These are phyloP conservation scores for Acanthamoeba triangularis DNA, from an alignment of 208 protist species.

Conservation along the genomic window DNA sequence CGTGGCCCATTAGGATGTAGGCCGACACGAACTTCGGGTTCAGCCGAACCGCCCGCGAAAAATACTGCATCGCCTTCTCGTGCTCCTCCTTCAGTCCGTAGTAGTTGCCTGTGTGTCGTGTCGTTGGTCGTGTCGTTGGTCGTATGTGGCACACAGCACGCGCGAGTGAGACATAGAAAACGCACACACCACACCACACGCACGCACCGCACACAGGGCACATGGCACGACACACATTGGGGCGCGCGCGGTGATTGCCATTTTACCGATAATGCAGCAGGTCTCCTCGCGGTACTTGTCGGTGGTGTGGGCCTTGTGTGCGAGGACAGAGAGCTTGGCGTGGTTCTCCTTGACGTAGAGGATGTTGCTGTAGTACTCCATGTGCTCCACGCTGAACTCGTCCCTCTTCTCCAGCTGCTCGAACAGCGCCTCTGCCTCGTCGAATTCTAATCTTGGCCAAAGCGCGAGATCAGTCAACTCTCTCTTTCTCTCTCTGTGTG, in stretches of 20 bases:
- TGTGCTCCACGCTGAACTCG: constrained; percentile 95
- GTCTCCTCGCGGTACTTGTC: constrained; percentile 97
- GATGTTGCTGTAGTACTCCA: constrained; percentile 98
- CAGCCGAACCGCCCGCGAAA: constrained; percentile 89
- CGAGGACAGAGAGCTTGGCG: constrained; percentile 94
- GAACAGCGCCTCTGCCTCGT: constrained; percentile 93
- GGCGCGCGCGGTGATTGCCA: too few species aligned
- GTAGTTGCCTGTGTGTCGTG: constrained; percentile 96
- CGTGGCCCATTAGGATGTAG: constrained; percentile 98
- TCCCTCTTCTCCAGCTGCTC: constrained; percentile 92
- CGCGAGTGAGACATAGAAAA: background rate
- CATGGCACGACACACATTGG: background rate
- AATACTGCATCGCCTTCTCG: constrained; percentile 97
- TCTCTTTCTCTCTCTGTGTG: too few species aligned
- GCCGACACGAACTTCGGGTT: constrained; percentile 94
- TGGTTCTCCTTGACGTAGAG: constrained; percentile 97
- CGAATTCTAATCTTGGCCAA: constrained; percentile 88
- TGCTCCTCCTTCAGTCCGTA: constrained; percentile 97
- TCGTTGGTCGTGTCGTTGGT: too few species aligned
- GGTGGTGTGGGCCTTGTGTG: constrained; percentile 94
- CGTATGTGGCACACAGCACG: background rate
- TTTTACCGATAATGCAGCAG: constrained; percentile 97
- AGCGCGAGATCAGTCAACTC: too few species aligned
- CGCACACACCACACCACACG: too few species aligned
- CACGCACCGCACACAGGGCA: background rate